These are phyloP conservation scores for Tylopilus sp. DNA, from an alignment of 1,284 basidiomycete genomes.

Conservation along the genomic window DNA sequence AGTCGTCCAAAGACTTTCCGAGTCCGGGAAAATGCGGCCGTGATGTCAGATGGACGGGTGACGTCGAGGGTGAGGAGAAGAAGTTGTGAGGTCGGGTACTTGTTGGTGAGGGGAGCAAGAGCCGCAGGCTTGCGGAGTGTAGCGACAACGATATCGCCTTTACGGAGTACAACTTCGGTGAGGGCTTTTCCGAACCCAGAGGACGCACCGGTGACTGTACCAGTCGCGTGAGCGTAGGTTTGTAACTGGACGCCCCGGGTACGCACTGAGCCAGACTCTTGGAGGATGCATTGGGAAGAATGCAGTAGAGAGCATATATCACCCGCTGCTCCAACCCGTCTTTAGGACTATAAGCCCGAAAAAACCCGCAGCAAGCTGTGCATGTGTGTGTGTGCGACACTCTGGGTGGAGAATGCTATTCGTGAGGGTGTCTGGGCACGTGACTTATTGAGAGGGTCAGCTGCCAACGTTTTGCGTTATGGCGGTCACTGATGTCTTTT, in stretches of 20 bases:
- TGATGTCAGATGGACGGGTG: conserved; percentile 22
- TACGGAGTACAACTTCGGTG: conserved; percentile 36
- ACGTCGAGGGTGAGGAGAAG: conserved; percentile 29
- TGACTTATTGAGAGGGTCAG: too few relatives aligned
- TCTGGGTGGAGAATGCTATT: too few relatives aligned
- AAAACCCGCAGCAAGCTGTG: too few relatives aligned
- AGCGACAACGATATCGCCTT: conserved; percentile 44
- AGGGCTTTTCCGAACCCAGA: conserved; percentile 43
- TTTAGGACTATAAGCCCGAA: too few relatives aligned
- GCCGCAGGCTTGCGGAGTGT: conserved; percentile 40
- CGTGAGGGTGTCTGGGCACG: conserved; percentile 3
- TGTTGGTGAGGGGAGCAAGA: conserved; percentile 30
- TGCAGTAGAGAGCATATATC: too few relatives aligned
- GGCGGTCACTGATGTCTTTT: conserved; percentile 22
- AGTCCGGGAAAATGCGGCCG: conserved; percentile 26
- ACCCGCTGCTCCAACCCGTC: too few relatives aligned
- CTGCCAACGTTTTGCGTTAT: too few relatives aligned
- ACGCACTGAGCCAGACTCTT: conserved; percentile 27
- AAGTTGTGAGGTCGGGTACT: conserved; percentile 20
- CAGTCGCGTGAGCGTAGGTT: background rate
- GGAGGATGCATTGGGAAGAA: background rate
- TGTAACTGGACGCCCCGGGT: background rate
- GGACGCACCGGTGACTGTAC: conserved; percentile 44
- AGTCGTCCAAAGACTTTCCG: conserved; percentile 22
- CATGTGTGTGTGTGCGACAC: too few relatives aligned